A percentile compares a stretch with the other conserved stretches of the same genome.
Conservation (phyloP, 352 stramenopile genomes). For the Phytophthora pluvialis region DNA sequence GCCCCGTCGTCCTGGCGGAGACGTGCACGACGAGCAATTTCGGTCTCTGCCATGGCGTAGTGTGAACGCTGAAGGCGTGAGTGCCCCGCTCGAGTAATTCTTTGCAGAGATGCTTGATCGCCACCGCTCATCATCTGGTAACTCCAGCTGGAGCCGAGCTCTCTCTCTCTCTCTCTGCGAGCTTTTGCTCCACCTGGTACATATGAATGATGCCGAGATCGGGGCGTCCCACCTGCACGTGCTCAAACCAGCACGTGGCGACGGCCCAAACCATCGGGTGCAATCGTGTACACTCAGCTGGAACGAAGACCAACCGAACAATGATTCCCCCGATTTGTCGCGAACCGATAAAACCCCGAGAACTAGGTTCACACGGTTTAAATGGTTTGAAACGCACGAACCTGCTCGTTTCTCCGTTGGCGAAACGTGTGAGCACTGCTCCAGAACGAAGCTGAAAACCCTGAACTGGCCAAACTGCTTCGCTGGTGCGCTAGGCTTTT, state of each 20-base stretch:
- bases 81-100: neutral
- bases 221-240: conserved; percentile 18
- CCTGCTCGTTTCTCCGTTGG: no score
- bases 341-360: no score
- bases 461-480: no score
- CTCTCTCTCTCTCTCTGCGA: conserved; percentile 32
- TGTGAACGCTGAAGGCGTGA: conserved; percentile 16
- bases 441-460: no score
- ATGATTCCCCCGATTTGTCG: no score
- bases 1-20: conserved; percentile 3
- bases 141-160: conserved; percentile 20
- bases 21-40: neutral
- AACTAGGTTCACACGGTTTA: no score
- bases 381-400: no score
- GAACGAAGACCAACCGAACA: no score
- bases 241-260: conserved; percentile 20
- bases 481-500: no score
- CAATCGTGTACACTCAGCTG: neutral
- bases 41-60: conserved; percentile 12
- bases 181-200: conserved; percentile 25
- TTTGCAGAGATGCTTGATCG: conserved; percentile 16
- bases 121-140: conserved; percentile 13
- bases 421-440: no score
- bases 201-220: conserved; percentile 37
- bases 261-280: conserved; percentile 9